Base-by-base conservation (phyloP, 1,284 basidiomycete species). In the Puccinia triticina region DNA sequence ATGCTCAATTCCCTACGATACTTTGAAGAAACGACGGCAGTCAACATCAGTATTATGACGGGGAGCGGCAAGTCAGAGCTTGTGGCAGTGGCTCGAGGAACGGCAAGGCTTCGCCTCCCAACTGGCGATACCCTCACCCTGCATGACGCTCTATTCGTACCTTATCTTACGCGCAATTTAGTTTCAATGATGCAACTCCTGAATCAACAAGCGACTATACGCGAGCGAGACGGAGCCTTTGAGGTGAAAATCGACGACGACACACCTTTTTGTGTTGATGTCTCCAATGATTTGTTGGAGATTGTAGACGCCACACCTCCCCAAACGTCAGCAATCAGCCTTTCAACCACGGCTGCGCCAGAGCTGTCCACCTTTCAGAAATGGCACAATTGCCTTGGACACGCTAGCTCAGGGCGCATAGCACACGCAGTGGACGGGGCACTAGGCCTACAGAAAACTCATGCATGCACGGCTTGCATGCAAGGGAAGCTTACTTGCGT, bases 341-440 rank as follows among this genome's bases (percentile, higher is more conserved):
- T 32, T n/a, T 8, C 10, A 5, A 32, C 61, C n/a, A n/a, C n/a
- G 11, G 4, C 10, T 7, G 32, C 4, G 26, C 21, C 12, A 14
- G 32, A 64, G n/a, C 61, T 64, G 7, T 64, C 10, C 5, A 26
- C 21, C 11, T 53, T 21, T 21, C 4, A 4, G 12, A 66, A 71
- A 14, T 73, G 71, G 71, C 71, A 73, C 46, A 73, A 50, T 18
- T 7, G 71, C 16, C 26, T 73, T 3, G 71, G 71, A 3, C 71
- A 73, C 21, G 40, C 43, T 14, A 53, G 71, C 26, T n/a, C n/a
- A n/a, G n/a, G n/a, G n/a, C n/a, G n/a, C n/a, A n/a, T n/a, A n/a
- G n/a, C n/a, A n/a, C n/a, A n/a, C n/a, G n/a, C n/a, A n/a, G n/a
- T n/a, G n/a, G n/a, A n/a, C n/a, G n/a, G n/a, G n/a, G n/a, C n/a